A percentile compares a stretch with the other conserved stretches of the same genome.
Evolutionary conservation across 352 stramenopile genomes (phyloP).

Genomic region (Globisporangium parvum): DNA sequence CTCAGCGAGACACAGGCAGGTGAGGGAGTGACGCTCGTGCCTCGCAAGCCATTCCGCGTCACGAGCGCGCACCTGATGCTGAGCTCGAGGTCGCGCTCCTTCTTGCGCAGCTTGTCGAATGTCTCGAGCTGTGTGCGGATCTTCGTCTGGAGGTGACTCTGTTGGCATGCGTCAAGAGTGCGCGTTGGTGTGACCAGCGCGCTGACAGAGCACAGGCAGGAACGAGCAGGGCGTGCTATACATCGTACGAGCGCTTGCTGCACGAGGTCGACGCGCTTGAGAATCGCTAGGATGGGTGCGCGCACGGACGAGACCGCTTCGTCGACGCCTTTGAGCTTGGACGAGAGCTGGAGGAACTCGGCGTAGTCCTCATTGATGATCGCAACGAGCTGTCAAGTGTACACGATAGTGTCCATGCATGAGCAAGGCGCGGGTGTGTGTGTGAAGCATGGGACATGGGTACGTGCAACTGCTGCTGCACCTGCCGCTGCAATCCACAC

Average conservation of each 20-base stretch:
- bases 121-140: conserved; percentile 46
- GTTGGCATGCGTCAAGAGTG: background rate
- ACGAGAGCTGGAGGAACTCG: conserved; percentile 87
- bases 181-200: background rate
- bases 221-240: background rate
- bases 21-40: too few relatives aligned
- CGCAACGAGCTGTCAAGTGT: conserved; percentile 47
- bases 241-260: conserved; percentile 47
- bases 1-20: background rate
- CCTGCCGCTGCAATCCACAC: background rate
- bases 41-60: too few relatives aligned
- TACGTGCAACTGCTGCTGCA: too few relatives aligned
- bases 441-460: too few relatives aligned
- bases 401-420: background rate
- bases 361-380: conserved; percentile 89
- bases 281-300: conserved; percentile 58
- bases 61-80: conserved; percentile 37
- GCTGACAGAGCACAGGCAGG: background rate
- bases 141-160: conserved; percentile 45
- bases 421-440: background rate
- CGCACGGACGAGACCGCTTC: conserved; percentile 78
- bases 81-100: conserved; percentile 44
- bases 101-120: conserved; percentile 35
- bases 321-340: conserved; percentile 82
- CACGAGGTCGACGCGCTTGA: conserved; percentile 73